A percentile compares a stretch with the other conserved stretches of the same genome.
Evolutionary conservation across 2,329 filamentous ascomycete genomes (phyloP).

Genomic region (Exophiala bonariae): DNA sequence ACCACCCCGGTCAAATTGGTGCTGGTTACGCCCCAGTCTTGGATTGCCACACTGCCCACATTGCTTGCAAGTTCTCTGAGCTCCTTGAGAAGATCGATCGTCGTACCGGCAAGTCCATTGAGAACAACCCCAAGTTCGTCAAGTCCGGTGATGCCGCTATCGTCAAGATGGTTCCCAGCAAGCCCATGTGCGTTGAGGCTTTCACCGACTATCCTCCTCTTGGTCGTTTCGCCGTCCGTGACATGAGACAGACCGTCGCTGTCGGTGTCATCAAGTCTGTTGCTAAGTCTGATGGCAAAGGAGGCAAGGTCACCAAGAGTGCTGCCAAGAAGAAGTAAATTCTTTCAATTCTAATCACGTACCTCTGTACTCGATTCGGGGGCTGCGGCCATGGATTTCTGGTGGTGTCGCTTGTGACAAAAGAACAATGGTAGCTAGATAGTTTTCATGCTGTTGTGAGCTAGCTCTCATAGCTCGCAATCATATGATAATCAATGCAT

Average conservation of each 20-base stretch:
- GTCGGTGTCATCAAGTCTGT: conserved; percentile 84
- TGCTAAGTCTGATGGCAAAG: conserved; percentile 60
- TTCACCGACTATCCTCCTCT: conserved; percentile 99
- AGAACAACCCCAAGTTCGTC: conserved; percentile 96
- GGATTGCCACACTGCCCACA: conserved; percentile 99
- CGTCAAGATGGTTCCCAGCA: conserved; percentile 99
- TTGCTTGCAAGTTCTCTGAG: conserved; percentile 99
- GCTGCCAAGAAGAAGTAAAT: conserved; percentile 27
- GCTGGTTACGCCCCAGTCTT: conserved; percentile 98
- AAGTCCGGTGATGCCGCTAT: conserved; percentile 99
- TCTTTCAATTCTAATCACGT: no score
- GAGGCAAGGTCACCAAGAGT: conserved; percentile 59
- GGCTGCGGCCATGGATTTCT: no score
- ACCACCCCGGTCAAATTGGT: conserved; percentile 99
- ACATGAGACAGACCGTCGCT: conserved; percentile 65
- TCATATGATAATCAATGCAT: no score
- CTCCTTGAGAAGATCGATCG: conserved; percentile 99
- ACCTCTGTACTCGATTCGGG: no score
- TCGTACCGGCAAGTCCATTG: conserved; percentile 97
- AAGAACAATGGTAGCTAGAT: no score
- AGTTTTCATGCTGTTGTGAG: no score
- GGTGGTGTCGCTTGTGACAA: no score
- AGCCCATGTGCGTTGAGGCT: conserved; percentile 99
- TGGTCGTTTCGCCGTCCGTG: conserved; percentile 99
- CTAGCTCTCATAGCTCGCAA: no score